phyloP scores from a whole-genome alignment of 2,329 filamentous ascomycete species.

The Alternaria arborescens region DNA sequence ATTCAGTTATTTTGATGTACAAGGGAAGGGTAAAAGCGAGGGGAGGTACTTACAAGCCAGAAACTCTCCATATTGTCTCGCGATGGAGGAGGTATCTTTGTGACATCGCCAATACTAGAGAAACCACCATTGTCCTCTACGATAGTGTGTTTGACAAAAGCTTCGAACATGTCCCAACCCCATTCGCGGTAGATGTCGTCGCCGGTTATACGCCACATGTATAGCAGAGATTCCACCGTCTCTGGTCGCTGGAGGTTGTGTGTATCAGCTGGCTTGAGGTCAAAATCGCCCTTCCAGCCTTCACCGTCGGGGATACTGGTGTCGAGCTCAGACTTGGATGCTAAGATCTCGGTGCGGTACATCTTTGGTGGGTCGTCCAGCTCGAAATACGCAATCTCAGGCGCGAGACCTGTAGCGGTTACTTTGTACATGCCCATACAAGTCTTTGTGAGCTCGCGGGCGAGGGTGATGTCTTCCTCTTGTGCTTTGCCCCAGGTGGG shows the following conservation, averaged over 20 bases:
- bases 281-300: conserved; percentile 78
- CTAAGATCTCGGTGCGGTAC: conserved; percentile 56
- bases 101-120: conserved; percentile 80
- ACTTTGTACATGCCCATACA: conserved; percentile 98
- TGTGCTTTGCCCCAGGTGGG: conserved; percentile 77
- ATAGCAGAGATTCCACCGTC: conserved; percentile 94
- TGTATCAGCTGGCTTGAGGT: conserved; percentile 80
- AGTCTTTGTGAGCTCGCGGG: conserved; percentile 90
- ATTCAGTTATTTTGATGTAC: background rate
- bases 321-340: conserved; percentile 54
- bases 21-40: background rate
- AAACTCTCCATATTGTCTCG: conserved; percentile 99
- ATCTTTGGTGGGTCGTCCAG: conserved; percentile 73
- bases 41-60: conserved; percentile 76
- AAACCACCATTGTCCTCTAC: conserved; percentile 82
- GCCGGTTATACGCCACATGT: conserved; percentile 98
- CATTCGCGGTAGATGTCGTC: conserved; percentile 89
- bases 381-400: conserved; percentile 93
- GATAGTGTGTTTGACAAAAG: conserved; percentile 85
- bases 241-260: conserved; percentile 97
- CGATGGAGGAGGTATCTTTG: conserved; percentile 70
- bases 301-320: conserved; percentile 54
- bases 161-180: conserved; percentile 98
- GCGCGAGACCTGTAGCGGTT: conserved; percentile 88
- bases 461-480: conserved; percentile 86